phyloP scores from a whole-genome alignment of 169 alveolate genomes.

The Eimeria necatrix region DNA sequence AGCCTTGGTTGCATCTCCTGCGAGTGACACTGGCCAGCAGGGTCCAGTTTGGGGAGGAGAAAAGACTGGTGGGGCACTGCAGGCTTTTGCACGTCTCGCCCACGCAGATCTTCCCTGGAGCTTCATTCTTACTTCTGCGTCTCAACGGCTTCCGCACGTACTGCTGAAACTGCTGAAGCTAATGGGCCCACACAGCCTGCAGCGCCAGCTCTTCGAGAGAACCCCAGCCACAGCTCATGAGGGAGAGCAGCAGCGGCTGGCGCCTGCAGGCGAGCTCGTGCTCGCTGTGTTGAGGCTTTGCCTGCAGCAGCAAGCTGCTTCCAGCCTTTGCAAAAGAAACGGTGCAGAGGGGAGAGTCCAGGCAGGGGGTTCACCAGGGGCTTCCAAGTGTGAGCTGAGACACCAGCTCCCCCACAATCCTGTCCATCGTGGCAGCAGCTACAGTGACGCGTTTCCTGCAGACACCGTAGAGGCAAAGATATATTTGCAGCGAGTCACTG shows the following conservation, averaged over 20 bases:
- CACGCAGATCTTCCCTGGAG: background rate
- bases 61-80: background rate
- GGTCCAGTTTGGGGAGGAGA: background rate
- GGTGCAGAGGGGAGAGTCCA: background rate
- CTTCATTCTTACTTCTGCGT: background rate
- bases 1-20: background rate
- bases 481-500: background rate
- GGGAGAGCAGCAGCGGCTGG: conserved; percentile 6
- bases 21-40: background rate
- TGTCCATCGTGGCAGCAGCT: background rate
- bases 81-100: background rate
- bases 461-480: background rate
- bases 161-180: conserved; percentile 62
- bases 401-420: no score
- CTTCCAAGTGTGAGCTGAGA: no score
- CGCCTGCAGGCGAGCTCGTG: conserved; percentile 59
- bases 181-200: background rate
- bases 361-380: background rate
- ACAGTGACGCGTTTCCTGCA: background rate
- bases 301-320: conserved; percentile 49
- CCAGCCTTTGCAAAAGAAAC: background rate
- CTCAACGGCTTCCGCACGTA: conserved; percentile 2
- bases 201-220: background rate
- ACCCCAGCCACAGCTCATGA: background rate
- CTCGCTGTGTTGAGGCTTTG: background rate